phyloP scores from a whole-genome alignment of 176 grass and related monocot genomes.

The Oryza punctata region DNA sequence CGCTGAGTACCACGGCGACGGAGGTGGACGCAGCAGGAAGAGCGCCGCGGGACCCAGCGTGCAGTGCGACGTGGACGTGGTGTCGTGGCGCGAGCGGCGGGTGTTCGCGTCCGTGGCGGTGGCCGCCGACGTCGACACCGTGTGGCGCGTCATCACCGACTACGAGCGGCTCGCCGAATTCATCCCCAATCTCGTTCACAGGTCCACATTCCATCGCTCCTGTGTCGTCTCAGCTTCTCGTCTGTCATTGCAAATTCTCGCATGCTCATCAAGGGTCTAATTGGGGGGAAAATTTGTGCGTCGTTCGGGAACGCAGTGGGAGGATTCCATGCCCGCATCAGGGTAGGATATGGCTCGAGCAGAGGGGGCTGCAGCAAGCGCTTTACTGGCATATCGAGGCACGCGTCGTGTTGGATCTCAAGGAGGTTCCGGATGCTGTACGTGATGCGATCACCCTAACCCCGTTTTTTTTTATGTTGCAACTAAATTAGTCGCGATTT shows the following conservation, averaged over 20 bases:
- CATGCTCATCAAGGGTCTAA: constrained; percentile 14
- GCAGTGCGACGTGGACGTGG: constrained; percentile 83
- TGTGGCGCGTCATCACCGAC: constrained; percentile 94
- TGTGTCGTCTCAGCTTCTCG: neutral
- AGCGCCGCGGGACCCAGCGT: constrained; percentile 14
- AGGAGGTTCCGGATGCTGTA: constrained; percentile 73
- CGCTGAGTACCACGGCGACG: neutral
- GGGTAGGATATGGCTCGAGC: constrained; percentile 92
- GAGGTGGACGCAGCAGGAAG: neutral
- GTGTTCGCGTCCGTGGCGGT: constrained; percentile 64
- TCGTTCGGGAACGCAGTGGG: constrained; percentile 49
- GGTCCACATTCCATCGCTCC: constrained; percentile 32
- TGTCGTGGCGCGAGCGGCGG: constrained; percentile 92
- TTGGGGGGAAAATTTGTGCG: constrained; percentile 6
- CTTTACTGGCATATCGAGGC: constrained; percentile 99
- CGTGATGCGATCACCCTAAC: neutral
- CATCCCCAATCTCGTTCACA: constrained; percentile 92
- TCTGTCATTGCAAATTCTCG: neutral
- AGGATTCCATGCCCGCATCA: constrained; percentile 88
- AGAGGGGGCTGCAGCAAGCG: constrained; percentile 78
- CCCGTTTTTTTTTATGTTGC: neutral
- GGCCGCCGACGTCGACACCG: constrained; percentile 74
- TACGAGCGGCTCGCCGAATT: constrained; percentile 92
- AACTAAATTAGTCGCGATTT: neutral
- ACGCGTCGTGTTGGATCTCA: constrained; percentile 86